Conservation (phyloP, 2,329 filamentous ascomycete species). For the Calonectria multiphialidica region DNA sequence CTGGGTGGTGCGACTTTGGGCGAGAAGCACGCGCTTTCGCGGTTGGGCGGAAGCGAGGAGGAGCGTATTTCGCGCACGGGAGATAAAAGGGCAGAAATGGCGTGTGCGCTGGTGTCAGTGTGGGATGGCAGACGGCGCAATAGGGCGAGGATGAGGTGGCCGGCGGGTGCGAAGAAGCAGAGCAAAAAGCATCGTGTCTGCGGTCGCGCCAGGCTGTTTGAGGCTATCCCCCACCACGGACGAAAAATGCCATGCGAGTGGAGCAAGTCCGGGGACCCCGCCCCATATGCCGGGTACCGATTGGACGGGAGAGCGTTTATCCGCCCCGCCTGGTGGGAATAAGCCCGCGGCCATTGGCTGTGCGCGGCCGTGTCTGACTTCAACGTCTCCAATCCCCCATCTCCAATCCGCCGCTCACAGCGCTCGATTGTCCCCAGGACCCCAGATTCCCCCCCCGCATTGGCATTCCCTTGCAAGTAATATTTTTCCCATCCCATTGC, state of each 20-base stretch:
- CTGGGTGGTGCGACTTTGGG: slow-evolving; percentile 2
- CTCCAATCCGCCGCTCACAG: slow-evolving; percentile 25
- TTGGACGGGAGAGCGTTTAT: slow-evolving; percentile 43
- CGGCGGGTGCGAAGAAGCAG: slow-evolving; percentile 5
- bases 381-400: slow-evolving; percentile 22
- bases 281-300: slow-evolving; percentile 11
- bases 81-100: neutral
- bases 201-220: slow-evolving; percentile 12
- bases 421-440: slow-evolving; percentile 35
- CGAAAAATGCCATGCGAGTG: slow-evolving; percentile 13
- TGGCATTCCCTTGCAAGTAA: slow-evolving; percentile 25
- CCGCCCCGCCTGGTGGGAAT: slow-evolving; percentile 36
- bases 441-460: slow-evolving; percentile 46
- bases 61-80: slow-evolving; percentile 8
- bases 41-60: slow-evolving; percentile 9
- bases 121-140: slow-evolving; percentile 3
- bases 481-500: slow-evolving; percentile 21
- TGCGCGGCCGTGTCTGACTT: neutral
- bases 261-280: slow-evolving; percentile 25
- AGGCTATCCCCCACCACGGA: slow-evolving; percentile 31
- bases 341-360: slow-evolving; percentile 24
- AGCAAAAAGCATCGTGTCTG: slow-evolving; percentile 15
- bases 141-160: slow-evolving; percentile 3
- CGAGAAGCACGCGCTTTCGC: slow-evolving; percentile 1
- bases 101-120: slow-evolving; percentile 7